Conservation (phyloP, 768 basidiomycete genomes). For the Pholiota microspora region DNA sequence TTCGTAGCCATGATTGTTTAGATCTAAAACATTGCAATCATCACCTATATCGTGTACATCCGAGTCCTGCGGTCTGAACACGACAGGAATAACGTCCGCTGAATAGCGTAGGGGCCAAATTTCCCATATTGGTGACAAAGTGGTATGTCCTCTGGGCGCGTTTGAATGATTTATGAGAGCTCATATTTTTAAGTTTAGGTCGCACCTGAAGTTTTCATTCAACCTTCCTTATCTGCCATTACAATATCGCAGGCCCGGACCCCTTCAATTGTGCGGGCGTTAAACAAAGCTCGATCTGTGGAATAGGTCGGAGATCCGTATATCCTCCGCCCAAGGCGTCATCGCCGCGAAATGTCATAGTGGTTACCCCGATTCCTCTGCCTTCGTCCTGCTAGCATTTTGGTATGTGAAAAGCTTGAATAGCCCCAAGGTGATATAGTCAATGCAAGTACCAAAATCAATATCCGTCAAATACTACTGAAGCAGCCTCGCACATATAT, state of each 20-base stretch:
- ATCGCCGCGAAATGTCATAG: conserved; percentile 2
- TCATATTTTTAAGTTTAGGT: not conserved
- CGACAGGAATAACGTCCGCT: not conserved
- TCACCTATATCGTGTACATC: conserved; percentile 1
- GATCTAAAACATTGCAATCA: not conserved
- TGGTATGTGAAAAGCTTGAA: conserved; percentile 6
- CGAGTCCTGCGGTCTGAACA: not conserved
- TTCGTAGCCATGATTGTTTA: not conserved
- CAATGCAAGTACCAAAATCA: conserved; percentile 2
- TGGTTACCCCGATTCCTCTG: conserved; percentile 5
- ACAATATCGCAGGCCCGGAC: not conserved
- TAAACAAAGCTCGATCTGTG: conserved; percentile 3
- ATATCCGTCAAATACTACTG: conserved; percentile 9
- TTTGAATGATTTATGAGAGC: not conserved
- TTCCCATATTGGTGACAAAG: not conserved
- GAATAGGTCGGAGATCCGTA: conserved; percentile 10
- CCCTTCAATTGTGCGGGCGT: not conserved
- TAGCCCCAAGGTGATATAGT: conserved; percentile 19
- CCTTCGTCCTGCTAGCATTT: conserved; percentile 7
- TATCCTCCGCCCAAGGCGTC: conserved; percentile 5
- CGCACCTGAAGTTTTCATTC: not conserved
- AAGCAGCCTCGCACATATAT: not conserved
- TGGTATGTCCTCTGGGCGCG: not conserved
- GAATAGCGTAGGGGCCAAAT: not conserved
- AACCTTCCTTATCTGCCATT: not conserved